Percentiles rank a stretch among this genome's conserved stretches.
Evolutionary conservation across 1,139 yeast species (phyloP).

Genomic region (Geotrichum restrictum): DNA sequence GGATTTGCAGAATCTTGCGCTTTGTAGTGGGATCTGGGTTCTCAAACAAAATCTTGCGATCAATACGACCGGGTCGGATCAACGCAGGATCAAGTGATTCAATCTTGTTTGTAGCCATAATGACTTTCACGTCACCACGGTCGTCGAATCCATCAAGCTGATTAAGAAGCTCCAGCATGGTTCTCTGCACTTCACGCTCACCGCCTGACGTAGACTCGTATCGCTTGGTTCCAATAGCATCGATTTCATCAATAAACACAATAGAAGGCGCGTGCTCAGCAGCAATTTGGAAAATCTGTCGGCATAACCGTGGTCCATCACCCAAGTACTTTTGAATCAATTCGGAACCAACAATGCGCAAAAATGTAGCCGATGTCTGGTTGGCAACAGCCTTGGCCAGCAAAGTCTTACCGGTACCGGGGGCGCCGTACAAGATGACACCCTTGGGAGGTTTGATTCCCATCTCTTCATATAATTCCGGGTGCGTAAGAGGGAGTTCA

Average conservation of each 20-base stretch:
- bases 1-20: slow-evolving; percentile 88
- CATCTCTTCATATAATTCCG: slow-evolving; percentile 97
- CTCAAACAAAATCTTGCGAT: slow-evolving; percentile 92
- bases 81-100: slow-evolving; percentile 96
- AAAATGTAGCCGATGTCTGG: slow-evolving; percentile 92
- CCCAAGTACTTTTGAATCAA: slow-evolving; percentile 95
- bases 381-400: slow-evolving; percentile 98
- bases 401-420: slow-evolving; percentile 97
- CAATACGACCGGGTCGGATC: slow-evolving; percentile 98
- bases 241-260: slow-evolving; percentile 97
- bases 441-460: slow-evolving; percentile 99
- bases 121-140: slow-evolving; percentile 96
- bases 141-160: slow-evolving; percentile 98
- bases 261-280: slow-evolving; percentile 97
- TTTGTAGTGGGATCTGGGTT: slow-evolving; percentile 92
- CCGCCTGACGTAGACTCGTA: slow-evolving; percentile 96
- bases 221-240: slow-evolving; percentile 97
- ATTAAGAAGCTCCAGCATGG: slow-evolving; percentile 93
- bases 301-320: slow-evolving; percentile 92
- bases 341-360: slow-evolving; percentile 95
- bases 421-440: slow-evolving; percentile 96
- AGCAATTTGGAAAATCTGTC: slow-evolving; percentile 95
- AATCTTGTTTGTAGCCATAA: slow-evolving; percentile 97
- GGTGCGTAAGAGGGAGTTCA: slow-evolving; percentile 94
- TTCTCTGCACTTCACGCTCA: slow-evolving; percentile 96